Conservation (phyloP, 176 grass and related monocot genomes). For the Rhynchospora breviuscula region DNA sequence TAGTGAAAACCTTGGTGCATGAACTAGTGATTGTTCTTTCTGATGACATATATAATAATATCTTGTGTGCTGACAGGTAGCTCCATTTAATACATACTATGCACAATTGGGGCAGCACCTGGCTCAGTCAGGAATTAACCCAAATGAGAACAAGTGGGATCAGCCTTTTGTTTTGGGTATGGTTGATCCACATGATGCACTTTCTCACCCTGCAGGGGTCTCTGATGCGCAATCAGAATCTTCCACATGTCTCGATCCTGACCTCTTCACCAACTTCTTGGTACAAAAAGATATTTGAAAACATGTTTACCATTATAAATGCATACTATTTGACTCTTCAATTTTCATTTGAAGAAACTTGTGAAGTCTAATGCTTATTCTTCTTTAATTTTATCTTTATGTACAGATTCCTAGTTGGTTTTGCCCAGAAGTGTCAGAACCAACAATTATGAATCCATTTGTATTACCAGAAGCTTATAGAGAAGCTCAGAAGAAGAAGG, state of each 20-base stretch:
- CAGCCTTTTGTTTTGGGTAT: constrained; percentile 83
- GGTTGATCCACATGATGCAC: constrained; percentile 86
- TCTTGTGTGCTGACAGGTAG: constrained; percentile 57
- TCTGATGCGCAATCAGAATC: constrained; percentile 91
- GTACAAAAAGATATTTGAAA: constrained; percentile 25
- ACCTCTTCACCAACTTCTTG: constrained; percentile 88
- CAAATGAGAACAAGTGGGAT: constrained; percentile 81
- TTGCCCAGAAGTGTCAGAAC: constrained; percentile 45
- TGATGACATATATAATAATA: constrained; percentile 5
- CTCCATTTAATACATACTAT: constrained; percentile 96
- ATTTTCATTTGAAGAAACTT: not conserved
- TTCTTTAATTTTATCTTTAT: constrained; percentile 17
- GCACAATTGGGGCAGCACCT: constrained; percentile 69
- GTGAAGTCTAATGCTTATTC: constrained; percentile 3
- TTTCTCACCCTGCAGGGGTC: constrained; percentile 85
- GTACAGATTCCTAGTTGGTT: constrained; percentile 88
- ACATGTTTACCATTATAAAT: not conserved
- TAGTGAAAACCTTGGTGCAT: not conserved
- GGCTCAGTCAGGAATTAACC: constrained; percentile 67
- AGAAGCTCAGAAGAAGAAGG: constrained; percentile 76
- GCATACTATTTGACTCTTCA: not conserved
- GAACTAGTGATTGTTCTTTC: not conserved
- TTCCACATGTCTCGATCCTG: constrained; percentile 73
- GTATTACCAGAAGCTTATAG: constrained; percentile 80
- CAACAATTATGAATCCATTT: constrained; percentile 65